Evolutionary conservation across 164 flowering plant genomes (phyloP).

Genomic region (Platanus orientalis): DNA sequence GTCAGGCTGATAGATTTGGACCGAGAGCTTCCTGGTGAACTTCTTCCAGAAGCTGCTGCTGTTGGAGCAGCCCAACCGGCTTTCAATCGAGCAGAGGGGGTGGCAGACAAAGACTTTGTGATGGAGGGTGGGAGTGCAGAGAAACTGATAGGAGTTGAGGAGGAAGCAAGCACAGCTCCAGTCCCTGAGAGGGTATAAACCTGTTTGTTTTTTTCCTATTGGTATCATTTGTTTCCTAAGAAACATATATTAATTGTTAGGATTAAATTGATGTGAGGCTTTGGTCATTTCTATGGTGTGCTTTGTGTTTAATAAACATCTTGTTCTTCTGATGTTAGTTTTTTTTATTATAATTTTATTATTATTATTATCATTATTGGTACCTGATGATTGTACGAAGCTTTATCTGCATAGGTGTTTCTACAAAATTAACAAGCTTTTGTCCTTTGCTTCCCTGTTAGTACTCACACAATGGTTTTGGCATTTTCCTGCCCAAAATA

Average conservation of each 20-base stretch:
- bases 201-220: not conserved
- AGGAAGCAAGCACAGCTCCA: slow-evolving; percentile 61
- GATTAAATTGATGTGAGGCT: not conserved
- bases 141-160: slow-evolving; percentile 67
- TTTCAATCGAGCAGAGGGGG: slow-evolving; percentile 48
- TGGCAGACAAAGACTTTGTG: slow-evolving; percentile 54
- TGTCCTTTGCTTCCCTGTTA: no score
- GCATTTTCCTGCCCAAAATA: no score
- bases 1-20: slow-evolving; percentile 66
- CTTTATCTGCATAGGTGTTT: no score
- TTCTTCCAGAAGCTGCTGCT: slow-evolving; percentile 52
- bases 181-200: slow-evolving; percentile 75
- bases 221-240: not conserved
- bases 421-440: no score
- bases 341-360: not conserved
- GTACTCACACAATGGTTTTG: no score
- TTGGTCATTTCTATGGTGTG: not conserved
- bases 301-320: not conserved
- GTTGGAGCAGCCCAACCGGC: slow-evolving; percentile 46
- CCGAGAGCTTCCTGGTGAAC: slow-evolving; percentile 66
- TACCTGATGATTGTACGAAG: no score
- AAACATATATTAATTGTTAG: not conserved
- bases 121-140: slow-evolving; percentile 80
- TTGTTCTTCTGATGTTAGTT: not conserved
- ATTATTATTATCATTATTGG: no score